These are phyloP conservation scores for Aspergillus affinis DNA, from an alignment of 495 filamentous ascomycete species.

Conservation along the genomic window DNA sequence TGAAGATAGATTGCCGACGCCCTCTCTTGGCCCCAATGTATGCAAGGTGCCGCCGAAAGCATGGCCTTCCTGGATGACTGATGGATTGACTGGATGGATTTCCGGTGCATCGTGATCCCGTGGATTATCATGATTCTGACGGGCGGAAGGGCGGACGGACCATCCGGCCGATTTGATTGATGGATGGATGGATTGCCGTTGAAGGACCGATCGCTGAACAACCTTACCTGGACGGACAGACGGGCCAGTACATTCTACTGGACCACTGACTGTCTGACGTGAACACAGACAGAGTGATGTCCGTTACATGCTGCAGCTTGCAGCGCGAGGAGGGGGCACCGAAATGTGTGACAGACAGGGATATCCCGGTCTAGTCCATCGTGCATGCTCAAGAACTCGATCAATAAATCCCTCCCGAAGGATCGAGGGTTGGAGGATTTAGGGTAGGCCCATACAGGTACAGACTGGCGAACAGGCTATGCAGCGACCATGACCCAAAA, in stretches of 20 bases:
- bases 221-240: not conserved
- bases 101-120: not conserved
- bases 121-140: not conserved
- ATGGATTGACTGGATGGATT: not conserved
- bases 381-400: not conserved
- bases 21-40: not conserved
- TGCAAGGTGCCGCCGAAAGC: not conserved
- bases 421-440: not conserved
- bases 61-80: not conserved
- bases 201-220: not conserved
- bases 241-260: not conserved
- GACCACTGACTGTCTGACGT: not conserved
- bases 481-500: not conserved
- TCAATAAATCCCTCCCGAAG: not conserved
- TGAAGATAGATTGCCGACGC: not conserved
- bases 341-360: not conserved
- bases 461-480: not conserved
- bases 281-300: not conserved
- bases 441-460: not conserved
- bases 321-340: not conserved
- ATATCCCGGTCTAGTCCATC: not conserved
- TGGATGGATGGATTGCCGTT: not conserved
- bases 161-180: not conserved
- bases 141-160: not conserved
- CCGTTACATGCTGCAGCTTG: not conserved